Base-by-base conservation (phyloP, 805 yeast species). In the Metschnikowia anglica region DNA sequence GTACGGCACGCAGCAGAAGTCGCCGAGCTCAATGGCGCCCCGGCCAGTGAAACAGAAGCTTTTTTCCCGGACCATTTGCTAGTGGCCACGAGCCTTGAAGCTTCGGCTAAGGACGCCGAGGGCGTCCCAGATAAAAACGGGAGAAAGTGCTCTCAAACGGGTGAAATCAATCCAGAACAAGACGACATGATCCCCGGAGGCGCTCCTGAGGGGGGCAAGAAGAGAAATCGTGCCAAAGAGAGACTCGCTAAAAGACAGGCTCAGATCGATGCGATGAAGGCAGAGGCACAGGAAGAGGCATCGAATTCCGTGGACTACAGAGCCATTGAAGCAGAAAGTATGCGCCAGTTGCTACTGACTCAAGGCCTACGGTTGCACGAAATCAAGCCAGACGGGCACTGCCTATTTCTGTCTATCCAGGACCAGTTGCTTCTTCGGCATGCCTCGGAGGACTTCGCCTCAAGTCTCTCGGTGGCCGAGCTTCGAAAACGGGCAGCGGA, bases 351-450 rank as follows among this genome's bases (percentile, higher is more conserved):
- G 20, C 77, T 93, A 47, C 52, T 58, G 2, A 42, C 74, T 19
- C 68, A 74, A 24, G 65, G 72, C 4, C 65, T 88, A n/a, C 56
- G 49, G 16, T 81, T 83, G 50, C 64, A 72, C 47, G 95, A 89
- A 51, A 85, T 89, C 35, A 70, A 74, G 46, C 96, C 98, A 0
- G 98, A 91, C 62, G 99, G 98, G 0, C 91, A 91, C 61, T 93
- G 99, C 71, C 66, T 91, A 24, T 93, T 88, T 69, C 86, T 91
- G 3, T 83, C 96, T 0, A 74, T 91, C 15, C 71, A 82, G 17
- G 96, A 91, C 59, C 98, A 91, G 58, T 64, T 91, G 48, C 51
- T 58, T 35, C 44, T 56, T 3, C 76, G 95, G 17, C 87, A 78
- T 23, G 34, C 15, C 4, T 16, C n/a, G 28, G 27, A 32, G 9